Conservation (phyloP, 441 rosid genomes). For the Geranium incanum region DNA sequence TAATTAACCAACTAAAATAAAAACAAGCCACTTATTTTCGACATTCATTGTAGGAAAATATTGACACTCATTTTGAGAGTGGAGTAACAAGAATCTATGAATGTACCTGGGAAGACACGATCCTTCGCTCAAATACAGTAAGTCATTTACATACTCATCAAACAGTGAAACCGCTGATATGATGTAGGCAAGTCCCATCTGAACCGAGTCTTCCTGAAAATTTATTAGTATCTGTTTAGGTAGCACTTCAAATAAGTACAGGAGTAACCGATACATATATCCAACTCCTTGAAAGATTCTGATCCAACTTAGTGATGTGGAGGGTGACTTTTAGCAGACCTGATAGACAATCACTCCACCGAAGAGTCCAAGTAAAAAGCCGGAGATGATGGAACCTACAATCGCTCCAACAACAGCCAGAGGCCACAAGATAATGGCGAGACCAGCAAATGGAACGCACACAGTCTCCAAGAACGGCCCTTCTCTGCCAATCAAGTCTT, state of each 20-base stretch:
- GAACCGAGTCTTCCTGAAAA: slow-evolving; percentile 65
- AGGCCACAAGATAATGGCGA: slow-evolving; percentile 79
- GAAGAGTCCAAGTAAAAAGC: slow-evolving; percentile 64
- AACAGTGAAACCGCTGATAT: slow-evolving; percentile 58
- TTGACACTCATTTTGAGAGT: too few relatives aligned
- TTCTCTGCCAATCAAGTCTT: slow-evolving; percentile 81
- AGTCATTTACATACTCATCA: slow-evolving; percentile 75
- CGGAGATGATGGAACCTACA: slow-evolving; percentile 45
- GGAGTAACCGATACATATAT: slow-evolving; percentile 7
- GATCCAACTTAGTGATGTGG: neutral
- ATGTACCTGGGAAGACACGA: slow-evolving; percentile 65
- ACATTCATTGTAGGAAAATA: too few relatives aligned
- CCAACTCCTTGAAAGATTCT: neutral
- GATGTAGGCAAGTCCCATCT: slow-evolving; percentile 57
- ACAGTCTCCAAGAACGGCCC: slow-evolving; percentile 82
- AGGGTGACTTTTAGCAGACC: slow-evolving; percentile 31
- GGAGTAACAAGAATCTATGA: neutral
- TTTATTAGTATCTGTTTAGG: slow-evolving; percentile 21
- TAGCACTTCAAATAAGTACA: slow-evolving; percentile 12
- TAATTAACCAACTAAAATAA: too few relatives aligned
- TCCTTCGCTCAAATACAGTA: slow-evolving; percentile 77
- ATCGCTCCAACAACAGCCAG: slow-evolving; percentile 66
- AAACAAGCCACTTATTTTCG: too few relatives aligned
- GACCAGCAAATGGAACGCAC: slow-evolving; percentile 87
- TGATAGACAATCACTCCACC: slow-evolving; percentile 71